Conservation (phyloP, 805 yeast genomes). For the Yamadazyma endophytica region DNA sequence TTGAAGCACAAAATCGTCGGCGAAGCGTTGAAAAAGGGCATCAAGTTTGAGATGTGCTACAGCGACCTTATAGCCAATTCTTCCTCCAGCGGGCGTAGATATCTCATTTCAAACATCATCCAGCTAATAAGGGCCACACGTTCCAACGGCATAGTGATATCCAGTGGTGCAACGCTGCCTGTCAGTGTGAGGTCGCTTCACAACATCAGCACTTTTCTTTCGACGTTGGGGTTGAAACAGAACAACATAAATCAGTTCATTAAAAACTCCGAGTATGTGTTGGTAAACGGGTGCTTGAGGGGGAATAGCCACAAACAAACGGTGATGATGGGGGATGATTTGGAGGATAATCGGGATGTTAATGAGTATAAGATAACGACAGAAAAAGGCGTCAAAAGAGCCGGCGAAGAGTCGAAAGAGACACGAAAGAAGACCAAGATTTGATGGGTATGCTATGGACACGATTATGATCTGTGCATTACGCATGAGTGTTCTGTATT, state of each 20-base stretch:
- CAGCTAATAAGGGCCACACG: constrained; percentile 79
- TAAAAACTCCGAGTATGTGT: constrained; percentile 57
- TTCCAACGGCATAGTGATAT: constrained; percentile 69
- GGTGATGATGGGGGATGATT: constrained; percentile 43
- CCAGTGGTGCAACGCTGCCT: constrained; percentile 66
- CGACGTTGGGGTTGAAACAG: constrained; percentile 66
- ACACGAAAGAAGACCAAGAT: background rate
- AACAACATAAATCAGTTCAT: constrained; percentile 58
- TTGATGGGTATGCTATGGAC: background rate
- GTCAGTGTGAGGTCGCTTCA: constrained; percentile 59
- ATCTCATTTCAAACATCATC: constrained; percentile 66
- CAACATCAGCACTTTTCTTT: constrained; percentile 64
- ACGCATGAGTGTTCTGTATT: too few relatives aligned
- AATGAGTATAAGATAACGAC: constrained; percentile 10
- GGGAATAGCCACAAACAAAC: constrained; percentile 76
- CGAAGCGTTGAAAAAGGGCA: constrained; percentile 78
- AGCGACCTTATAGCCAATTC: constrained; percentile 43
- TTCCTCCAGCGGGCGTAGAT: constrained; percentile 40
- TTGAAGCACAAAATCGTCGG: constrained; percentile 82
- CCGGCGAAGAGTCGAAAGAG: background rate
- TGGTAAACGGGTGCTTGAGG: constrained; percentile 73
- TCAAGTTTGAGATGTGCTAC: constrained; percentile 77
- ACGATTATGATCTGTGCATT: too few relatives aligned
- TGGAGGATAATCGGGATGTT: constrained; percentile 16
- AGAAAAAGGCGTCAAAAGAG: constrained; percentile 16